These are phyloP conservation scores for Pythium dissotocum DNA, from an alignment of 352 stramenopile species.

Conservation along the genomic window DNA sequence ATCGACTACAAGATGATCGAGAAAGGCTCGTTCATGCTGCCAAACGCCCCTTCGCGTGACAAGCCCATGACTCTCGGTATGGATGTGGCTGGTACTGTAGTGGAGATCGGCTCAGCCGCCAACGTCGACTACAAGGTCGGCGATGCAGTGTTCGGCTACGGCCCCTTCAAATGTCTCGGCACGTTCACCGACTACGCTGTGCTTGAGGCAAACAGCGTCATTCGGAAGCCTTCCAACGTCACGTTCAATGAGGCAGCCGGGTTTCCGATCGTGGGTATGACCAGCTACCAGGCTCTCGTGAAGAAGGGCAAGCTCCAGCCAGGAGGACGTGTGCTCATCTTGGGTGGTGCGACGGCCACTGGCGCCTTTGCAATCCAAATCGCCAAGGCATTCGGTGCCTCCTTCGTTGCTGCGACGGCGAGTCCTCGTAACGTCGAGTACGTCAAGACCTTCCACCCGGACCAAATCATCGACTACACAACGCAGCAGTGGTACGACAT, in stretches of 20 bases:
- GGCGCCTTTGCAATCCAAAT: neutral
- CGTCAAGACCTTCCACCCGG: neutral
- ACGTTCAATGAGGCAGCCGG: neutral
- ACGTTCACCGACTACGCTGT: neutral
- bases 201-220: neutral
- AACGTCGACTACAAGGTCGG: neutral
- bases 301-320: neutral
- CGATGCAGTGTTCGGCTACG: neutral
- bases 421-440: neutral
- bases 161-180: neutral
- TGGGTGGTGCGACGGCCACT: neutral
- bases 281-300: neutral
- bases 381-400: neutral
- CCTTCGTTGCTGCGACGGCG: neutral
- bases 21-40: neutral
- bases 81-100: neutral
- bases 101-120: neutral
- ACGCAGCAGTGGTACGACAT: neutral
- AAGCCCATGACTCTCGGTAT: neutral
- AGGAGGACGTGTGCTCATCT: neutral
- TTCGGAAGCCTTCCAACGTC: neutral
- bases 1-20: neutral
- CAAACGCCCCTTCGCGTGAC: neutral
- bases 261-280: neutral
- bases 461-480: neutral